phyloP scores from a whole-genome alignment of 2,329 filamentous ascomycete genomes.

The Curvularia sp. region DNA sequence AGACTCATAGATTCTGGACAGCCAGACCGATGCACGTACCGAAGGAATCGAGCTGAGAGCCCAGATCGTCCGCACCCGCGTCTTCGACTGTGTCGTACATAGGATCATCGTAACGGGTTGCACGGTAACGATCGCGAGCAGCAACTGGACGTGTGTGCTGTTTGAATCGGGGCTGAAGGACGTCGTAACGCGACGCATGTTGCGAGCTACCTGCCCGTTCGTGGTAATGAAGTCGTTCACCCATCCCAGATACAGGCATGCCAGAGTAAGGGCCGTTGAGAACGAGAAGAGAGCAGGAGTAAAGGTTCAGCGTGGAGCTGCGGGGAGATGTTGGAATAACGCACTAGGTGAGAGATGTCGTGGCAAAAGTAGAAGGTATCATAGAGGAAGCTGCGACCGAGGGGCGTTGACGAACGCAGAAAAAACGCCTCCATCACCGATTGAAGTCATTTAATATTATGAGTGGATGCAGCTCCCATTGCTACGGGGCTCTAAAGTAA shows the following conservation, averaged over 20 bases:
- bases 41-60: constrained; percentile 56
- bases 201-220: constrained; percentile 11
- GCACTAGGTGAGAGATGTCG: constrained; percentile 11
- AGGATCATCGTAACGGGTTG: constrained; percentile 21
- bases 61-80: constrained; percentile 26
- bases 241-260: constrained; percentile 25
- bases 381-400: constrained; percentile 32
- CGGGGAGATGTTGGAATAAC: constrained; percentile 1
- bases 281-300: background rate
- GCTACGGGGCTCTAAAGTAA: background rate
- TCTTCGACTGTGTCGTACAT: constrained; percentile 38
- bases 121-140: constrained; percentile 38
- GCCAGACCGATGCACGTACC: constrained; percentile 47
- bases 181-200: constrained; percentile 19
- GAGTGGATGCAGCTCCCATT: background rate
- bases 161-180: constrained; percentile 26
- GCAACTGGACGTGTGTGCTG: constrained; percentile 16
- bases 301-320: background rate
- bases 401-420: constrained; percentile 2
- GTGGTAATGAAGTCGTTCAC: constrained; percentile 21
- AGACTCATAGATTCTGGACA: background rate
- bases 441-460: background rate
- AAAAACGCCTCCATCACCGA: background rate
- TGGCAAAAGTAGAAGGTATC: constrained; percentile 27
- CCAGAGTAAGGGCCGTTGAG: background rate